Conservation (phyloP, 202 grass and related monocot genomes). For the Carex arenaria region DNA sequence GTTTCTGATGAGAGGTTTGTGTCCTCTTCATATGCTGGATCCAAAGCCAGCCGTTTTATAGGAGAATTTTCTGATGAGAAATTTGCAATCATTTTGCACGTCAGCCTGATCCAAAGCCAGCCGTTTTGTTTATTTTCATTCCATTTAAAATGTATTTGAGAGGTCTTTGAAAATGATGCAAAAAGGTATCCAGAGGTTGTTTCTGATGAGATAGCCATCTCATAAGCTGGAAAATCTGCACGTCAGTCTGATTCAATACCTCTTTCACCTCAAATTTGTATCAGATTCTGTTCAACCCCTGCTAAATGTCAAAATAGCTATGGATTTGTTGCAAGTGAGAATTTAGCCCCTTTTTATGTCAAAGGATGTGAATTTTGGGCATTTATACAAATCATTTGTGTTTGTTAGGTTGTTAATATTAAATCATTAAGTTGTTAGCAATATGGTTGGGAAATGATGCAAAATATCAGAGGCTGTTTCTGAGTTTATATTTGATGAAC, state of each 20-base stretch:
- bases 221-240: slow-evolving; percentile 18
- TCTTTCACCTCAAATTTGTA: background rate
- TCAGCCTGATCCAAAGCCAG: slow-evolving; percentile 16
- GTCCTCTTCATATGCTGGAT: slow-evolving; percentile 8
- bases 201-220: slow-evolving; percentile 3
- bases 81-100: background rate
- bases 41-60: background rate
- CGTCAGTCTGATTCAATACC: slow-evolving; percentile 14
- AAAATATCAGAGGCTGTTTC: slow-evolving; percentile 27
- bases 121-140: background rate
- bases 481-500: slow-evolving; percentile 15
- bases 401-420: background rate
- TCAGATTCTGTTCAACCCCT: background rate
- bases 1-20: slow-evolving; percentile 11
- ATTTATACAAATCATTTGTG: too few relatives aligned
- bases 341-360: too few relatives aligned
- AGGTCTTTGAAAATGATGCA: slow-evolving; percentile 15
- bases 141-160: background rate
- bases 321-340: background rate
- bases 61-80: too few relatives aligned
- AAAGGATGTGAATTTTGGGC: too few relatives aligned
- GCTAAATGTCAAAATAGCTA: background rate
- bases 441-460: slow-evolving; percentile 16
- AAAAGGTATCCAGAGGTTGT: slow-evolving; percentile 11
- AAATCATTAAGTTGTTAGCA: background rate